These are phyloP conservation scores for Volutella citrinella DNA, from an alignment of 2,329 filamentous ascomycete genomes.

Conservation along the genomic window DNA sequence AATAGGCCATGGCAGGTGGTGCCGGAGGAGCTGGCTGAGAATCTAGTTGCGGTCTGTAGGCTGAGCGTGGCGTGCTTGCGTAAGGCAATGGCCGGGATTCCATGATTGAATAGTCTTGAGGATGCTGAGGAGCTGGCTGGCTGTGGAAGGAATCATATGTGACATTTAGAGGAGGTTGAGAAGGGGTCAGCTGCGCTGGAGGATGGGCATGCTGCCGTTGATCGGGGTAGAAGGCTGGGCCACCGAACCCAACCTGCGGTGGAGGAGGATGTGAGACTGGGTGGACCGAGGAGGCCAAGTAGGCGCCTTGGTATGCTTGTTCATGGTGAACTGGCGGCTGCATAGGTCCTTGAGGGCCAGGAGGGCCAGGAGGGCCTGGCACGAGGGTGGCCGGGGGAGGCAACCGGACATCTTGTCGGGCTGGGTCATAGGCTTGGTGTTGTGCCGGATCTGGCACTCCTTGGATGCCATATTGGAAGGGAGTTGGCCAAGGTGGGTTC, in stretches of 20 bases:
- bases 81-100: conserved; percentile 6
- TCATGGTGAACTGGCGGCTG: conserved; percentile 11
- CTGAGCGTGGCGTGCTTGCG: conserved; percentile 6
- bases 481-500: no score
- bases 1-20: conserved; percentile 1
- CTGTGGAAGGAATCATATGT: conserved; percentile 9
- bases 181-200: conserved; percentile 6
- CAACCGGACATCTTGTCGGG: conserved; percentile 24
- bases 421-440: conserved; percentile 24
- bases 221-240: conserved; percentile 1
- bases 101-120: conserved; percentile 7
- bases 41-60: conserved; percentile 4
- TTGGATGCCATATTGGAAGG: no score
- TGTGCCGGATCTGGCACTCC: conserved; percentile 20
- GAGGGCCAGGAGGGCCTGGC: conserved; percentile 13
- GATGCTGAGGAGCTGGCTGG: conserved; percentile 7
- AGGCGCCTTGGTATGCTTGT: conserved; percentile 13
- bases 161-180: conserved; percentile 1
- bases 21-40: conserved; percentile 7
- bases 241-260: conserved; percentile 9
- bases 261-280: conserved; percentile 17
- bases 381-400: conserved; percentile 25
- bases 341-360: conserved; percentile 12
- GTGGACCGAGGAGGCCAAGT: conserved; percentile 11
- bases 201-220: conserved; percentile 10